phyloP scores from a whole-genome alignment of 257 asterid species.

The Schizonepeta tenuifolia region DNA sequence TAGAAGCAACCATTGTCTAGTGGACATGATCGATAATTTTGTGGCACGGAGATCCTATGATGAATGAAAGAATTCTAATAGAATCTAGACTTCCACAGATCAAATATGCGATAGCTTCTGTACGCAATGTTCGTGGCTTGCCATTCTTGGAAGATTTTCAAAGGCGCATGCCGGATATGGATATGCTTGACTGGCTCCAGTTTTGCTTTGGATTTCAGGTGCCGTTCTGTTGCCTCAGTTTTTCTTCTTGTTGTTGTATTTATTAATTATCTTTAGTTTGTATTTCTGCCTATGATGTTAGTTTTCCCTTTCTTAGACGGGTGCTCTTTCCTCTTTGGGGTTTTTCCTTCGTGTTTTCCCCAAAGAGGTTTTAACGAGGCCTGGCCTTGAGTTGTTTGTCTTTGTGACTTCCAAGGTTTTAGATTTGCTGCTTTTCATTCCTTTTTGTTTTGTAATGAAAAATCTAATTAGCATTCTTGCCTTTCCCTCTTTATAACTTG shows the following conservation, averaged over 20 bases:
- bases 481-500: slow-evolving; percentile 24
- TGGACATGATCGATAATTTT: too few species aligned
- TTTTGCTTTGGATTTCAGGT: slow-evolving; percentile 93
- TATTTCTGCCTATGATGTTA: too few species aligned
- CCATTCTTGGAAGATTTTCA: slow-evolving; percentile 70
- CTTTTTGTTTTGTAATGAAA: too few species aligned
- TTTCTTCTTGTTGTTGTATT: slow-evolving; percentile 13
- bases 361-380: too few species aligned
- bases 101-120: slow-evolving; percentile 74
- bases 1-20: background rate
- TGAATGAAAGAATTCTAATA: slow-evolving; percentile 43
- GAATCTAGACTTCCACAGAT: slow-evolving; percentile 57
- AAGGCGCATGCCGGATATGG: slow-evolving; percentile 52
- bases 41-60: background rate
- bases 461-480: background rate
- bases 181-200: slow-evolving; percentile 92
- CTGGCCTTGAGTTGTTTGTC: too few species aligned
- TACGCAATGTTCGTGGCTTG: slow-evolving; percentile 78
- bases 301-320: too few species aligned
- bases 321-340: too few species aligned
- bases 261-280: background rate
- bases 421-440: too few species aligned
- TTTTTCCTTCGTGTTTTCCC: too few species aligned
- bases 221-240: slow-evolving; percentile 12
- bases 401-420: too few species aligned